A percentile compares a stretch with the other conserved stretches of the same genome.
These are phyloP conservation scores for Aotearoamyces nothofagi DNA, from an alignment of 2,329 filamentous ascomycete species.

Conservation along the genomic window DNA sequence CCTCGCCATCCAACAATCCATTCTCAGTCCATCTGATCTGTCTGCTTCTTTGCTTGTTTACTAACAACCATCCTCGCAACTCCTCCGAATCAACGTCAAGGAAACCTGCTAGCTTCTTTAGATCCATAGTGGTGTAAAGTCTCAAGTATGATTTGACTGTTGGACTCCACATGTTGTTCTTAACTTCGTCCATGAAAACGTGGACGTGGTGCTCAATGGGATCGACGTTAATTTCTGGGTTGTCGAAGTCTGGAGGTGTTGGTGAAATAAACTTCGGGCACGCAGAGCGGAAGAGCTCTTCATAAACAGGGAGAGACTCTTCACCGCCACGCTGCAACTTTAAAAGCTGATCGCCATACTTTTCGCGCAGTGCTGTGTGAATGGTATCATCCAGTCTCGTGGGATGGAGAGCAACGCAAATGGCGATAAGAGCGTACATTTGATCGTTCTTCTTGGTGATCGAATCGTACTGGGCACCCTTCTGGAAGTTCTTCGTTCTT, in stretches of 20 bases:
- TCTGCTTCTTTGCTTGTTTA: slow-evolving; percentile 97
- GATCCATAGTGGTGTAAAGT: slow-evolving; percentile 98
- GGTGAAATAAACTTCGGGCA: slow-evolving; percentile 99
- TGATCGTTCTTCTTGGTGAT: slow-evolving; percentile 99
- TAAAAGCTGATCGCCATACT: slow-evolving; percentile 96
- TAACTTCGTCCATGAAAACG: slow-evolving; percentile 99
- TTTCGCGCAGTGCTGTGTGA: slow-evolving; percentile 93
- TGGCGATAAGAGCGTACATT: slow-evolving; percentile 98
- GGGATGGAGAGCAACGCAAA: slow-evolving; percentile 96
- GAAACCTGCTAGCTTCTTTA: slow-evolving; percentile 96
- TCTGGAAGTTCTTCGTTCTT: slow-evolving; percentile 99
- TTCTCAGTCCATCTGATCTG: slow-evolving; percentile 90
- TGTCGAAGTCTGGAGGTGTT: slow-evolving; percentile 93
- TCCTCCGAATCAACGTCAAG: slow-evolving; percentile 94
- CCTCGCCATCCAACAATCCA: slow-evolving; percentile 79
- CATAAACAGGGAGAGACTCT: slow-evolving; percentile 88
- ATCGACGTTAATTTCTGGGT: slow-evolving; percentile 89
- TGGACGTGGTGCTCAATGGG: slow-evolving; percentile 92
- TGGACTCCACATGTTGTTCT: slow-evolving; percentile 96
- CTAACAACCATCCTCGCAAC: slow-evolving; percentile 80
- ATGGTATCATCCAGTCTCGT: slow-evolving; percentile 97
- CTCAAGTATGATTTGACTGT: slow-evolving; percentile 98
- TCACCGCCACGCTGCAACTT: slow-evolving; percentile 93
- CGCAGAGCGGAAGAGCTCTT: slow-evolving; percentile 94
- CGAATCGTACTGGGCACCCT: slow-evolving; percentile 94